Evolutionary conservation across 2,329 filamentous ascomycete species (phyloP), one percentile per base, ranked within the genome.

Genomic region (Ramularia endophylla): DNA sequence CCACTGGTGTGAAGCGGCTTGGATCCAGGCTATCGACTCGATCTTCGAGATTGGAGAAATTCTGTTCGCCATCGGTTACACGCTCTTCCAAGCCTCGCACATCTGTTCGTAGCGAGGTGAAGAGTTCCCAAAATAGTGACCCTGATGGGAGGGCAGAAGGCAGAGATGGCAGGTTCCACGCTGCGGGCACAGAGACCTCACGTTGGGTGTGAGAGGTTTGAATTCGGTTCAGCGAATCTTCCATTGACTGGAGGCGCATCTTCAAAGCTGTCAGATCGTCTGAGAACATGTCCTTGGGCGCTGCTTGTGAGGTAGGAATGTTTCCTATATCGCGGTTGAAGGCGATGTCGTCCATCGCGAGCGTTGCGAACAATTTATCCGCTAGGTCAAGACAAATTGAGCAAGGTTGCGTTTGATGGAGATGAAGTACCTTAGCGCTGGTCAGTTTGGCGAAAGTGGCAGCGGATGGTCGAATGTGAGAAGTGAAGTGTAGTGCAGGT

Each of bases 121-220:
- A 48, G n/a, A 54, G 42, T 27, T 51, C 45, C 52, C 52, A 54
- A 28, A 53, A 53, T 17, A 51, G 48, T 22, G 49, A 47, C 16
- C 50, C 44, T 8, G 50, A 50, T 11, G 49, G 49, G 2, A 53
- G 38, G 32, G 31, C 32, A 17, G 11, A 22, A n/a, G 32, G 32
- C 18, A 20, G 9, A n/a, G 32, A 34, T 18, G 32, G 12, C 19
- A 28, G 25, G 16, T 33, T 29, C 18, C 12, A 28, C 28, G 38
- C n/a, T n/a, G n/a, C n/a, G n/a, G n/a, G n/a, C n/a, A n/a, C n/a
- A 47, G 44, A 18, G 4, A 13, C 11, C 12, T 17, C 18, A 13
- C 27, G 16, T 18, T 12, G 8, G 30, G 6, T 9, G 5, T n/a
- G 9, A 25, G 30, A 8, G n/a, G n/a, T n/a, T n/a, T 15, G 31